Percentiles rank a stretch among this genome's conserved stretches.
Conservation (phyloP, 1,284 basidiomycete genomes). For the Cutaneotrichosporon cyanovorans region DNA sequence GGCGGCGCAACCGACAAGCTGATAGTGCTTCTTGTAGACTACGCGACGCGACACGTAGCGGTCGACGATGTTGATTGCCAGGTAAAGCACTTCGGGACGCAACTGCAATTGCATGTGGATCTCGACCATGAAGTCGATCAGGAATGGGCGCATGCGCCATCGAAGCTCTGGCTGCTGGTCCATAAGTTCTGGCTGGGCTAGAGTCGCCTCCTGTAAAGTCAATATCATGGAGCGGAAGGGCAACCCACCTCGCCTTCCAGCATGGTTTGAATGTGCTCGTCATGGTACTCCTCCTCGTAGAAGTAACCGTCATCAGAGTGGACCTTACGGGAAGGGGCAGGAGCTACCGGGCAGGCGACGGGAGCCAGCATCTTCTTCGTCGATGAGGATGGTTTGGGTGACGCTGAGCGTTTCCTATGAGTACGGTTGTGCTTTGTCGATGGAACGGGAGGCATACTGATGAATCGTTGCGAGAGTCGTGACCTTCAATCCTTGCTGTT, state of each 20-base stretch:
- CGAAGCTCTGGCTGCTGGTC: constrained; percentile 96
- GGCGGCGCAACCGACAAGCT: constrained; percentile 95
- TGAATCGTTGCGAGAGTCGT: not conserved
- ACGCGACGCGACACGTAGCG: constrained; percentile 97
- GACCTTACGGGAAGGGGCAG: not conserved
- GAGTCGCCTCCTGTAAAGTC: constrained; percentile 64
- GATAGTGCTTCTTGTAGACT: constrained; percentile 98
- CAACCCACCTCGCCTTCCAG: constrained; percentile 86
- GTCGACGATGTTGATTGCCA: constrained; percentile 97
- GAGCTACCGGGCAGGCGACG: not conserved
- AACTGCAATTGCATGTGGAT: constrained; percentile 95
- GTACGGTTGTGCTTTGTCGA: constrained; percentile 35
- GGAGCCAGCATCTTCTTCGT: constrained; percentile 13
- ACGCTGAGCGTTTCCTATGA: constrained; percentile 38
- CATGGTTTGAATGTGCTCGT: constrained; percentile 91
- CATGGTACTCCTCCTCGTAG: constrained; percentile 85
- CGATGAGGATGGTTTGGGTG: constrained; percentile 21
- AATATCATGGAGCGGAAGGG: constrained; percentile 40
- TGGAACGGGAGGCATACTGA: constrained; percentile 36
- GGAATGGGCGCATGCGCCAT: constrained; percentile 98
- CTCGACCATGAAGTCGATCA: constrained; percentile 98
- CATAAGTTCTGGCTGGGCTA: constrained; percentile 87
- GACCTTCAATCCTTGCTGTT: too few relatives aligned
- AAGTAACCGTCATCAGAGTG: constrained; percentile 44
- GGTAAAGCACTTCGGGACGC: constrained; percentile 94